A percentile compares a stretch with the other conserved stretches of the same genome.
These are phyloP conservation scores for Neltuma alba DNA, from an alignment of 306 rosid genomes.

Conservation along the genomic window DNA sequence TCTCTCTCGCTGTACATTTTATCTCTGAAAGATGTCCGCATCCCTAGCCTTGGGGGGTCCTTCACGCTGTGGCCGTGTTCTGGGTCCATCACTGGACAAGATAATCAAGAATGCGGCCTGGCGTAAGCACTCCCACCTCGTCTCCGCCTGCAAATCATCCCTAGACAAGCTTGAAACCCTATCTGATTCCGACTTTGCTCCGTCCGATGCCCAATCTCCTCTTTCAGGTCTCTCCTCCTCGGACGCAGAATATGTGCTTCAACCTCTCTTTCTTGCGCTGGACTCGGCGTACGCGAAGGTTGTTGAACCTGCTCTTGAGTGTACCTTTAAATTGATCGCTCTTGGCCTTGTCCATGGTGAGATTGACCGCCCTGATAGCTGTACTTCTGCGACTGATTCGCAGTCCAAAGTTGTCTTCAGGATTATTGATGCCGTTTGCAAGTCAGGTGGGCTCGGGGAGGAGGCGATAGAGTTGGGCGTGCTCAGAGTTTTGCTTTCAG, in stretches of 20 bases:
- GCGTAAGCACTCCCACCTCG: slow-evolving; percentile 97
- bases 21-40: slow-evolving; percentile 61
- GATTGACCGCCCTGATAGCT: slow-evolving; percentile 56
- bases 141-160: slow-evolving; percentile 85
- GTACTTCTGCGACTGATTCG: slow-evolving; percentile 25
- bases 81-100: slow-evolving; percentile 95
- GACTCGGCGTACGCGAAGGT: slow-evolving; percentile 84
- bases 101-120: slow-evolving; percentile 96
- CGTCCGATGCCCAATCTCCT: slow-evolving; percentile 55
- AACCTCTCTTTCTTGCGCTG: slow-evolving; percentile 78
- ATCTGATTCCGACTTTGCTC: slow-evolving; percentile 52
- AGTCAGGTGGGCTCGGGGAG: slow-evolving; percentile 82
- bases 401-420: slow-evolving; percentile 45
- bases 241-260: slow-evolving; percentile 77
- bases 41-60: slow-evolving; percentile 93
- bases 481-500: slow-evolving; percentile 78
- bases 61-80: slow-evolving; percentile 83
- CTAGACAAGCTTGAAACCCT: slow-evolving; percentile 91
- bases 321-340: slow-evolving; percentile 87
- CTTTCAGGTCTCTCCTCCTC: slow-evolving; percentile 61
- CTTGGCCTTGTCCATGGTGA: slow-evolving; percentile 78
- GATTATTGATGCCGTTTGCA: slow-evolving; percentile 77
- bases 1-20: neutral
- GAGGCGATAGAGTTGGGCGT: slow-evolving; percentile 83
- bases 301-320: slow-evolving; percentile 94